Evolutionary conservation across 805 yeast species (phyloP).

Genomic region (Candida maltosa): DNA sequence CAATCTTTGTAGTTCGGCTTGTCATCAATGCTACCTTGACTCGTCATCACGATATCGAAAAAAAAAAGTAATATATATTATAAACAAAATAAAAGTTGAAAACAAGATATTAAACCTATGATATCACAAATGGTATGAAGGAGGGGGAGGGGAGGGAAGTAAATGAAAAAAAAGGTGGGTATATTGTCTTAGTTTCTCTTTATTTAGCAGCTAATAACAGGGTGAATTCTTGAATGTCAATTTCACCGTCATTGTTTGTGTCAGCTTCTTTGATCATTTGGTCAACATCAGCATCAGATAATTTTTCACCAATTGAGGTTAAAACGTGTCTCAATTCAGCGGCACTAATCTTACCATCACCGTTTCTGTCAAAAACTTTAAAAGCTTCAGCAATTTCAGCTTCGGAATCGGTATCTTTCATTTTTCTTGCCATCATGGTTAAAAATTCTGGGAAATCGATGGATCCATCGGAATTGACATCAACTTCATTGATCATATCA

Average conservation of each 20-base stretch:
- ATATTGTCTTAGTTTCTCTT: no score
- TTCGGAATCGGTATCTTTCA: constrained; percentile 95
- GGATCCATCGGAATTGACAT: constrained; percentile 87
- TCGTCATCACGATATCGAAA: no score
- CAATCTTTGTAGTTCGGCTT: no score
- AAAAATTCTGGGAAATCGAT: constrained; percentile 48
- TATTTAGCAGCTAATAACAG: constrained; percentile 78
- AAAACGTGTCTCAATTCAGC: constrained; percentile 95
- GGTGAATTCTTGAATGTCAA: constrained; percentile 94
- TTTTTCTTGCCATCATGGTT: constrained; percentile 54
- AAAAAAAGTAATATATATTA: no score
- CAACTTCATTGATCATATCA: constrained; percentile 96
- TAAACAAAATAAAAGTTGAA: neutral
- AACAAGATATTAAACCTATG: no score
- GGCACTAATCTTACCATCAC: constrained; percentile 95
- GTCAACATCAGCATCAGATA: constrained; percentile 94
- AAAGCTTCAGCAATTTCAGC: constrained; percentile 97
- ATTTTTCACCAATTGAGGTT: constrained; percentile 95
- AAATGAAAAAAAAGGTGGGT: neutral
- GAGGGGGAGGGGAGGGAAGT: constrained; percentile 1
- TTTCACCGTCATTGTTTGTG: constrained; percentile 93
- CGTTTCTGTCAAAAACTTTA: constrained; percentile 94
- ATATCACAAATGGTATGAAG: neutral
- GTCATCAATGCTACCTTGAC: no score
- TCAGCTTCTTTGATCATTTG: constrained; percentile 97